Base-by-base conservation (phyloP, 1,284 basidiomycete genomes). In the Athelia psychrophila region DNA sequence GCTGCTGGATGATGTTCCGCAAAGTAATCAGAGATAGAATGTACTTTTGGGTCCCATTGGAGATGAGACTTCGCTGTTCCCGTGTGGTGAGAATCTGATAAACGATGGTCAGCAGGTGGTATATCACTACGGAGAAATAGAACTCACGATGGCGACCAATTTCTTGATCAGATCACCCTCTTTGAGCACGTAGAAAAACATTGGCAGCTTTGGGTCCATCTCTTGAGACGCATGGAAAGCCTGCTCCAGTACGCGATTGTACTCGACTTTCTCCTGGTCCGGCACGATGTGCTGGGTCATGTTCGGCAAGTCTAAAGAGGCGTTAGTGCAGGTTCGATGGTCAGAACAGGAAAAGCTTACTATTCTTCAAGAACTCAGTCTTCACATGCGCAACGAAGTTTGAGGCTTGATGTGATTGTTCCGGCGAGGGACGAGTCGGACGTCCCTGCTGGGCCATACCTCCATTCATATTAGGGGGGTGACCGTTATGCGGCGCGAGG, bases 71-170 rank as follows among this genome's bases (percentile, higher is more conserved):
- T 27, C 78, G 69, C 68, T 89, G 86, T 45, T 74, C 74, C 40
- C 71, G 66, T 18, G 80, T 76, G 3, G 77, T 75, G 48, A 73
- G 60, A 44, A 79, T 75, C 84, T 88, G 56, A 44, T 49, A 47
- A 10, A 48, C 15, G 20, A 55, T 51, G 23, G 35, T 48, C 18
- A 56, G 49, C 13, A 46, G 25, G 33, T 20, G 54, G n/a, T n/a
- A n/a, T n/a, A n/a, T n/a, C n/a, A 47, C 44, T 19, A 47, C 38
- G 9, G 38, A 22, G 8, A n/a, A 42, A 22, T 42, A 53, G 35
- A 23, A 59, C 80, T 55, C 57, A 88, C 86, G 50, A 84, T 81
- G 9, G 71, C 63, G 36, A 83, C 66, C 23, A 81, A 64, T 63
- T 68, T 79, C 60, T 68, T 75, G 40, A 83, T 66, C 19, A 64